Conservation (phyloP, 495 filamentous ascomycete genomes). For the Halenospora varia region DNA sequence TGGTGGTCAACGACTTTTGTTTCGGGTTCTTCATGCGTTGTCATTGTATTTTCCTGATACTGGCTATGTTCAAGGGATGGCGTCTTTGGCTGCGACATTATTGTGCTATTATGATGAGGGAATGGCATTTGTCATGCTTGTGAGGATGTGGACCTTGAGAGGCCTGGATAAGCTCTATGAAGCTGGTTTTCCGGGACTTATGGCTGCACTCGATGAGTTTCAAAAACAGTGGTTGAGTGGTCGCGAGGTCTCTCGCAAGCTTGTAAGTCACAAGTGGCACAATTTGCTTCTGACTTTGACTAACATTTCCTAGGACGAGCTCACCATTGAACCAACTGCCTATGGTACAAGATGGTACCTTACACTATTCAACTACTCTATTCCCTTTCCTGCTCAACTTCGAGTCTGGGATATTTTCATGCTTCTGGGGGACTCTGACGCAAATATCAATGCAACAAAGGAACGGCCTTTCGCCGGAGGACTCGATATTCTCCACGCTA, state of each 20-base stretch:
- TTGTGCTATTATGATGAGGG: slow-evolving; percentile 98
- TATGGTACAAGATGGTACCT: slow-evolving; percentile 98
- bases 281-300: neutral
- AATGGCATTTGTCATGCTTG: slow-evolving; percentile 89
- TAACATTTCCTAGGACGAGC: slow-evolving; percentile 54
- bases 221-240: slow-evolving; percentile 78
- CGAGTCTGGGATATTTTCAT: slow-evolving; percentile 99
- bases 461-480: slow-evolving; percentile 54
- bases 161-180: slow-evolving; percentile 83
- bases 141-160: slow-evolving; percentile 83
- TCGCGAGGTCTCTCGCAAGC: slow-evolving; percentile 68
- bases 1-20: slow-evolving; percentile 85
- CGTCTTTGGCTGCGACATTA: slow-evolving; percentile 84
- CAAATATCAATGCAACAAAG: slow-evolving; percentile 12
- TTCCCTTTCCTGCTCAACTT: slow-evolving; percentile 95
- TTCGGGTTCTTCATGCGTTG: slow-evolving; percentile 87
- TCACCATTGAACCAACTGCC: slow-evolving; percentile 79
- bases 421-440: slow-evolving; percentile 75
- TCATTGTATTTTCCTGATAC: slow-evolving; percentile 87
- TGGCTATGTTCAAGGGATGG: slow-evolving; percentile 99
- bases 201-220: slow-evolving; percentile 85
- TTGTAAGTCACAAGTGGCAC: slow-evolving; percentile 58
- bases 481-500: slow-evolving; percentile 87
- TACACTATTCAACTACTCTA: slow-evolving; percentile 95
- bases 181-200: slow-evolving; percentile 79